These are phyloP conservation scores for Oryza officinalis DNA, from an alignment of 176 grass and related monocot genomes.

Conservation along the genomic window DNA sequence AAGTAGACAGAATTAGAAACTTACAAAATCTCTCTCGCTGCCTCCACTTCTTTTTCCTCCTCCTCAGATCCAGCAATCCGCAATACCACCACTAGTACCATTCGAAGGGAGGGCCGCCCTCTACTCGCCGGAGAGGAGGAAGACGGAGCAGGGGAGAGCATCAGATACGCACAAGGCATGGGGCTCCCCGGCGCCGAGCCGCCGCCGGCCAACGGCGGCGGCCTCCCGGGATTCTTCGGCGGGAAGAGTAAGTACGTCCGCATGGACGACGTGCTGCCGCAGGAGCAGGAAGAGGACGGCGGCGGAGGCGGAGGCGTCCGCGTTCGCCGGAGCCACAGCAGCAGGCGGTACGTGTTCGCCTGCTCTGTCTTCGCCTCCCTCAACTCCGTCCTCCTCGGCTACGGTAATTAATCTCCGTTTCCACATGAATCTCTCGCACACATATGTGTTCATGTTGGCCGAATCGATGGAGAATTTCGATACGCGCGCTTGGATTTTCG, in stretches of 20 bases:
- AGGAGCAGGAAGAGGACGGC: conserved; percentile 17
- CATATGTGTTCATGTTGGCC: not conserved
- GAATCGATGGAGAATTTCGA: not conserved
- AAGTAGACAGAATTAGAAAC: not conserved
- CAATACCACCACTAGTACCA: not conserved
- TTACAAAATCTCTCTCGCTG: not conserved
- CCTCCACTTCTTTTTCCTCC: not conserved
- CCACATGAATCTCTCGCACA: not conserved
- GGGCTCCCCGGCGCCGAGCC: conserved; percentile 11
- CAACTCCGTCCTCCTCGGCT: conserved; percentile 85
- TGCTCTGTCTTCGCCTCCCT: conserved; percentile 88
- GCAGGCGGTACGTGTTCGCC: conserved; percentile 58
- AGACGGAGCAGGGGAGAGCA: not conserved
- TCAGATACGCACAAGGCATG: not conserved
- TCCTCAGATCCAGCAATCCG: conserved; percentile 39
- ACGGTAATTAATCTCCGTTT: conserved; percentile 45
- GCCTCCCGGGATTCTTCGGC: conserved; percentile 23
- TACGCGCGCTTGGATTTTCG: not conserved
- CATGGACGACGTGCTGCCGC: conserved; percentile 51
- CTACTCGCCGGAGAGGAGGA: not conserved
- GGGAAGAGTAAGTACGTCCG: conserved; percentile 48
- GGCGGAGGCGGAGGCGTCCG: conserved; percentile 1
- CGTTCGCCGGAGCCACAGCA: conserved; percentile 34
- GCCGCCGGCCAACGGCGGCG: not conserved
- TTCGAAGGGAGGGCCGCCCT: not conserved